Evolutionary conservation across 192 early-diverging fungal species (phyloP), one percentile per base, ranked within the genome.

Genomic region (Haplosporangium gracile): DNA sequence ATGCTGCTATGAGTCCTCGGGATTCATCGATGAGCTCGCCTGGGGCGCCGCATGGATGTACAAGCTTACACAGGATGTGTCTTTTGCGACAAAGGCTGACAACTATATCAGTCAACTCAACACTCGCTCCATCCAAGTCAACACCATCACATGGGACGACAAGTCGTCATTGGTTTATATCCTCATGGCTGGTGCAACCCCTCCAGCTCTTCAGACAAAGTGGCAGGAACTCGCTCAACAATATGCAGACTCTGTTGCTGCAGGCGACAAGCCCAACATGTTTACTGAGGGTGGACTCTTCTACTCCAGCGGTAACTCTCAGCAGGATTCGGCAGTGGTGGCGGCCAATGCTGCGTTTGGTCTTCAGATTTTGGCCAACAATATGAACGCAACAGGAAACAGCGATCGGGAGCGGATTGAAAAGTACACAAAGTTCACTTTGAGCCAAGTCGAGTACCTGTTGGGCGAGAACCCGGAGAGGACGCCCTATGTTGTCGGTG

Each of bases 41-140:
- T 93, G 79, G 87, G 92, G 87, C 53, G 91, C 92, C 29, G 82
- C 90, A 13, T 93, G 93, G 93, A 83, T 93, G 76, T 91, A 89
- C 80, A 82, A 78, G 47, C 88, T 92, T 5, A 92, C 92, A 5
- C 85, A 86, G 22, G 81, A 91, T 36, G 6, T 76, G 18, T 79
- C 57, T 13, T 93, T 93, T 71, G 73, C 88, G 68, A 53, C 80
- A 26, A 90, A 89, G 51, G 92, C 92, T 4, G 60, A 76, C 72
- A 86, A 77, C 15, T 92, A 91, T 34, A 88, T 91, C 47, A 76
- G 93, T 45, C 78, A 76, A 5, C 88, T 90, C 60, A 86, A 87
- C 29, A 53, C 88, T 24, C 63, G 53, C 29, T 38, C 45, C 4
- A 72, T 72, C 2, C 60, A 77, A 34, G 69, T 68, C 38, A 74